Evolutionary conservation across 306 rosid genomes (phyloP).

Genomic region (Quercus engelmannii): DNA sequence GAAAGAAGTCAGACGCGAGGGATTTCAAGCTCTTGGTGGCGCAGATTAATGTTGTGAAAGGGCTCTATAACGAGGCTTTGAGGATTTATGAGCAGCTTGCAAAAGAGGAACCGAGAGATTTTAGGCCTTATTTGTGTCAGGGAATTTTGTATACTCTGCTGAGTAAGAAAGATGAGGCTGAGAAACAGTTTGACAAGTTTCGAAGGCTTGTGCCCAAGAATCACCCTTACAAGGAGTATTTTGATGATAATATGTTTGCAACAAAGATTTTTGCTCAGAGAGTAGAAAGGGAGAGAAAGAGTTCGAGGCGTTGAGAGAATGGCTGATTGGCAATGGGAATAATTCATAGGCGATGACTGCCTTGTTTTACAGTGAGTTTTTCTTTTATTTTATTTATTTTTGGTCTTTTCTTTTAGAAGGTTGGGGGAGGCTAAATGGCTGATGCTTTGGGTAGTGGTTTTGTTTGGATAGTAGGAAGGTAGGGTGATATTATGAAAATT

Average conservation of each 20-base stretch:
- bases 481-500: background rate
- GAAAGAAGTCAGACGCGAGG: constrained; percentile 55
- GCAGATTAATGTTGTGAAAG: constrained; percentile 69
- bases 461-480: constrained; percentile 7
- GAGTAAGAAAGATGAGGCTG: constrained; percentile 70
- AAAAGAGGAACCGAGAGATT: constrained; percentile 79
- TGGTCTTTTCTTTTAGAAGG: no score
- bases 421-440: background rate
- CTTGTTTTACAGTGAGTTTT: constrained; percentile 30
- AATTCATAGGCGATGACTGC: constrained; percentile 1
- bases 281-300: constrained; percentile 35
- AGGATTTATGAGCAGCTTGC: constrained; percentile 70
- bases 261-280: constrained; percentile 47
- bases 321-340: background rate
- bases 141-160: constrained; percentile 78
- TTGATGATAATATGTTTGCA: constrained; percentile 73
- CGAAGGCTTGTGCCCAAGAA: constrained; percentile 70
- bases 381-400: background rate
- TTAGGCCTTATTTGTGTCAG: constrained; percentile 84
- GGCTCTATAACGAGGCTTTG: constrained; percentile 61
- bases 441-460: constrained; percentile 14
- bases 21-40: constrained; percentile 86
- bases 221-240: constrained; percentile 71
- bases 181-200: constrained; percentile 69
- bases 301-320: constrained; percentile 35